Base-by-base conservation (phyloP, 805 yeast species). In the Zygoascus ofunaensis region DNA sequence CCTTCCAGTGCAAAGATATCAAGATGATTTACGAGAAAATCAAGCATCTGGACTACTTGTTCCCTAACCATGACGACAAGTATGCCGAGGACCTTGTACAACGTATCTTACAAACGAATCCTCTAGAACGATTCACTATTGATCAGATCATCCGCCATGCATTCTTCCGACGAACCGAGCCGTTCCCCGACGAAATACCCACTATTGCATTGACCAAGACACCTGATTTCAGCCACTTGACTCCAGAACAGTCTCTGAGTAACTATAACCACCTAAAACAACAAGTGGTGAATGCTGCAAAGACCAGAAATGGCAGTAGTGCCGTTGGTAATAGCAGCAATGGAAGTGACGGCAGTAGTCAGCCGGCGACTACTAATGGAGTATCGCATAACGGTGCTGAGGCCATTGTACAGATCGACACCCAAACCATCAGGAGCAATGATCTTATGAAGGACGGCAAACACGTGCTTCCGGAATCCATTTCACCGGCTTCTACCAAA, bases 1-100 rank as follows among this genome's bases (percentile, higher is more conserved):
- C 99, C 1, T 92, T 92, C 69, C 99, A 92, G 67, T 86, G 95
- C 32, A 86, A 87, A 59, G 96, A 89, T 61, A 96, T 92, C 38
- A 81, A 87, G 55, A 77, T 82, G 45, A 92, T 92, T 52, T 92
- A 92, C 65, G 94, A 87, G 58, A 76, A 95, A 66, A 92, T 92
- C 61, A 87, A 87, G 63, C 72, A 74, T 46, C 80, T 82, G 47
- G 94, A 87, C 49, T 87, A 79, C 60, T 64, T 66, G 33, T 90
- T 89, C 63, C 98, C 97, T 17, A 69, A 67, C 17, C 81, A 78
- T 46, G 72, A 72, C 51, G 76, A 77, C 54, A 61, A 63, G 23
- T 76, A 84, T 34, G 97, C 96, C 1, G 76, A 74, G 57, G 68
- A 70, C 17, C 72, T 94, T 48, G 85, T 92, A 49, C 34, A 46